phyloP scores from a whole-genome alignment of 306 rosid genomes.

The Acacia confusa region DNA sequence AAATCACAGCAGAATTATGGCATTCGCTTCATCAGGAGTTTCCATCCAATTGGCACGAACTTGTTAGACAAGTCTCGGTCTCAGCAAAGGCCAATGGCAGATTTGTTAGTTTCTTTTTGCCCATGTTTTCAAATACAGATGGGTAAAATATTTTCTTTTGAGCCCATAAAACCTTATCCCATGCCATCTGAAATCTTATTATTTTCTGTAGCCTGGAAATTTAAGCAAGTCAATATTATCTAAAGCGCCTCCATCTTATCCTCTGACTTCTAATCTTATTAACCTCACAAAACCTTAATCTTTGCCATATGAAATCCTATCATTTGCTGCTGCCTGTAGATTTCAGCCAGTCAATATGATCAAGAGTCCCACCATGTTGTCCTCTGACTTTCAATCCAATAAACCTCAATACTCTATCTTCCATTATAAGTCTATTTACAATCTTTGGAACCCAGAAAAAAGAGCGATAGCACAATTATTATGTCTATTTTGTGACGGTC shows the following conservation, averaged over 20 bases:
- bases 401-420: not conserved
- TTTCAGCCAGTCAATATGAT: slow-evolving; percentile 1
- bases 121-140: too few species aligned
- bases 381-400: not conserved
- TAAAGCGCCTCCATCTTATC: not conserved
- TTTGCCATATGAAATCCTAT: not conserved
- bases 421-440: not conserved
- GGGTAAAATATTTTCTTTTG: too few species aligned
- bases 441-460: not conserved
- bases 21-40: too few species aligned
- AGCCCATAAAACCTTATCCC: not conserved
- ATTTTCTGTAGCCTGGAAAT: not conserved
- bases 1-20: too few species aligned
- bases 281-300: not conserved
- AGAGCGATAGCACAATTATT: not conserved
- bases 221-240: not conserved
- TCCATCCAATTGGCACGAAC: too few species aligned
- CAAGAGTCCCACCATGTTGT: not conserved
- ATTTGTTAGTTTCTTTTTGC: too few species aligned
- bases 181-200: not conserved
- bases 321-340: not conserved
- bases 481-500: not conserved
- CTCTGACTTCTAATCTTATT: not conserved
- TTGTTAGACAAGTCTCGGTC: too few species aligned
- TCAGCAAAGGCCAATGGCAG: too few species aligned